A percentile compares a stretch with the other conserved stretches of the same genome.
phyloP scores from a whole-genome alignment of 2,329 filamentous ascomycete genomes.

The Acrodontium crateriforme region DNA sequence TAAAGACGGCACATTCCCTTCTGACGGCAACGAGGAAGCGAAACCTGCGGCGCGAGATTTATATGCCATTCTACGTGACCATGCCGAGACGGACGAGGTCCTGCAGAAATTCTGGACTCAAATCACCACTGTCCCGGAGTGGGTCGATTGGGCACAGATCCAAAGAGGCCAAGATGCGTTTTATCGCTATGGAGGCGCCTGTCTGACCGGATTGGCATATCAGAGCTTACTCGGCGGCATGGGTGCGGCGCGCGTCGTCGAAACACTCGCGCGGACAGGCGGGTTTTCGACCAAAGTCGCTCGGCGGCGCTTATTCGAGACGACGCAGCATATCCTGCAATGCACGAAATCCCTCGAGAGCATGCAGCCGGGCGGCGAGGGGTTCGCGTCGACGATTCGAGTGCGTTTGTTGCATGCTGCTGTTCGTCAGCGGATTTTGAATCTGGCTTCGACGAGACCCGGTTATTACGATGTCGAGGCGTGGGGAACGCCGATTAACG shows the following conservation, averaged over 20 bases:
- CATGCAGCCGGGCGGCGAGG: slow-evolving; percentile 54
- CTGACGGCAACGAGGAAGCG: slow-evolving; percentile 13
- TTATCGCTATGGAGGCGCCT: slow-evolving; percentile 59
- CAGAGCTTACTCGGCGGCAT: slow-evolving; percentile 56
- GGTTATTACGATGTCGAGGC: slow-evolving; percentile 47
- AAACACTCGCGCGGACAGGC: slow-evolving; percentile 59
- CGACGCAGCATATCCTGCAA: slow-evolving; percentile 61
- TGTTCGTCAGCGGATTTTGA: slow-evolving; percentile 51
- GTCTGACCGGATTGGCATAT: slow-evolving; percentile 50
- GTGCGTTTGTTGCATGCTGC: slow-evolving; percentile 57
- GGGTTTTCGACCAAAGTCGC: slow-evolving; percentile 58
- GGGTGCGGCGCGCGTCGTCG: slow-evolving; percentile 58
- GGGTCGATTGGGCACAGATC: slow-evolving; percentile 70
- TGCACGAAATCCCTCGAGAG: slow-evolving; percentile 51
- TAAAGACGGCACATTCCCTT: too few species aligned
- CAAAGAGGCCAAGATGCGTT: slow-evolving; percentile 61
- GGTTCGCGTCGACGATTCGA: slow-evolving; percentile 49
- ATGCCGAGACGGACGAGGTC: slow-evolving; percentile 43
- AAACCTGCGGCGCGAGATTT: slow-evolving; percentile 39
- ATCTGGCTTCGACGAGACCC: slow-evolving; percentile 40
- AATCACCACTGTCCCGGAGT: slow-evolving; percentile 52
- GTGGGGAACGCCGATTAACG: slow-evolving; percentile 57
- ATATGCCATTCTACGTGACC: slow-evolving; percentile 46
- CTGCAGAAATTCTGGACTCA: slow-evolving; percentile 49
- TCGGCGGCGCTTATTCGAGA: slow-evolving; percentile 53